phyloP scores from a whole-genome alignment of 768 basidiomycete genomes.

The Boletales sp. region DNA sequence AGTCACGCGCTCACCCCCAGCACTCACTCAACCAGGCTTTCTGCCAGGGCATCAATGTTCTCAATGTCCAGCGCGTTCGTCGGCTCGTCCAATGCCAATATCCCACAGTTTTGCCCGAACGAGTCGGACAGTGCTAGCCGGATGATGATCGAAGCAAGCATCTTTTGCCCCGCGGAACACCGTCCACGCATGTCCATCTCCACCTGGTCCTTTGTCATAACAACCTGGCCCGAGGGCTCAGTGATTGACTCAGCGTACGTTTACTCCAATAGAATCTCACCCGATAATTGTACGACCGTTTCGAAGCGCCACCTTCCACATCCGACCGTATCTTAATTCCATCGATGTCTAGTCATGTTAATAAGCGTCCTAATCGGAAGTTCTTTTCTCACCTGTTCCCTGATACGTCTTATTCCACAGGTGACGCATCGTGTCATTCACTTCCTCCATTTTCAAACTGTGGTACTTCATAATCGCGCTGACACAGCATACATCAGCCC shows the following conservation, averaged over 20 bases:
- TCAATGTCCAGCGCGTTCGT: conserved; percentile 96
- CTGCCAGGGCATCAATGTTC: conserved; percentile 92
- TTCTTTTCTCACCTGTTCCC: conserved; percentile 70
- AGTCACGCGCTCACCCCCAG: neutral
- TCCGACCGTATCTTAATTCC: conserved; percentile 95
- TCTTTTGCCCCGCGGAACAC: conserved; percentile 98
- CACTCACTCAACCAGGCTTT: conserved; percentile 86
- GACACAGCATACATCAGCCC: conserved; percentile 10
- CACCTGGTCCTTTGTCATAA: conserved; percentile 98
- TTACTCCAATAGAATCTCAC: conserved; percentile 42
- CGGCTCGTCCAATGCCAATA: conserved; percentile 95
- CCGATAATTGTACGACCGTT: conserved; percentile 95
- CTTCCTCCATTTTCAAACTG: conserved; percentile 96
- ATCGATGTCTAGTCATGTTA: conserved; percentile 74
- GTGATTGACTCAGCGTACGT: conserved; percentile 5
- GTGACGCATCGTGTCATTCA: conserved; percentile 96
- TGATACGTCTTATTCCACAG: conserved; percentile 99
- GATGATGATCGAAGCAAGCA: conserved; percentile 97
- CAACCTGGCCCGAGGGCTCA: conserved; percentile 56
- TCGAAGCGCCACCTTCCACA: conserved; percentile 84
- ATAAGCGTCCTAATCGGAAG: conserved; percentile 10
- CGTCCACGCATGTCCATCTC: conserved; percentile 99
- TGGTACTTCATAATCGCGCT: conserved; percentile 99
- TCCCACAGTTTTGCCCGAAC: conserved; percentile 96
- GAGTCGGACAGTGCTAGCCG: conserved; percentile 95